These are phyloP conservation scores for Pichia sp. DNA, from an alignment of 1,139 yeast genomes.

Conservation along the genomic window DNA sequence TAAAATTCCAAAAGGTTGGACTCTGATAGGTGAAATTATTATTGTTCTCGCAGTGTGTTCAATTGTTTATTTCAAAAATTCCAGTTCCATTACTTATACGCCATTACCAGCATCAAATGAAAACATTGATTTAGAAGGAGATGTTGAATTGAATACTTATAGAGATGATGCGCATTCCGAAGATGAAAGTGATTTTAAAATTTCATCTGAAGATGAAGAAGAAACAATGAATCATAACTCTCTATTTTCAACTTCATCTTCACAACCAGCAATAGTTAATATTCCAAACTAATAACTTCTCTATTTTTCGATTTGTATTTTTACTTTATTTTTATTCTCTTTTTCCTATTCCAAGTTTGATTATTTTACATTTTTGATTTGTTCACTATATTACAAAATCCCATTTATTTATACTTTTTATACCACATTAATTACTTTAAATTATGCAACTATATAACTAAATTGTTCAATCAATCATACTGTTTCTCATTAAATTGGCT, in stretches of 20 bases:
- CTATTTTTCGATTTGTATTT: background rate
- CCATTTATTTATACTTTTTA: background rate
- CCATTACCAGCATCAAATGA: background rate
- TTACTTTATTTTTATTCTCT: background rate
- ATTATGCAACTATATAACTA: background rate
- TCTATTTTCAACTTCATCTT: background rate
- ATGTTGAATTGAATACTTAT: constrained; percentile 8
- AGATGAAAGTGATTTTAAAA: constrained; percentile 4
- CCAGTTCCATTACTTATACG: background rate
- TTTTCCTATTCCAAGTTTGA: background rate
- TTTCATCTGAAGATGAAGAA: constrained; percentile 8
- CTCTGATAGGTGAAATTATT: constrained; percentile 60
- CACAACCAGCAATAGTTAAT: background rate
- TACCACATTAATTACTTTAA: too few relatives aligned
- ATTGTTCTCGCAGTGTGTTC: constrained; percentile 62
- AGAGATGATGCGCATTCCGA: constrained; percentile 1
- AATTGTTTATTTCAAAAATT: constrained; percentile 45
- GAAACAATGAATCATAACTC: background rate
- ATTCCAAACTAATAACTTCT: background rate
- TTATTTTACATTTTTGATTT: background rate
- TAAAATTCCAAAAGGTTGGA: constrained; percentile 64
- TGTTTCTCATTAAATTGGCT: too few relatives aligned
- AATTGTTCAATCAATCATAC: too few relatives aligned
- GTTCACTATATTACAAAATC: too few relatives aligned
- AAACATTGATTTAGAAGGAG: constrained; percentile 6